Conservation (phyloP, 164 flowering plant genomes). For the Piper betle region DNA sequence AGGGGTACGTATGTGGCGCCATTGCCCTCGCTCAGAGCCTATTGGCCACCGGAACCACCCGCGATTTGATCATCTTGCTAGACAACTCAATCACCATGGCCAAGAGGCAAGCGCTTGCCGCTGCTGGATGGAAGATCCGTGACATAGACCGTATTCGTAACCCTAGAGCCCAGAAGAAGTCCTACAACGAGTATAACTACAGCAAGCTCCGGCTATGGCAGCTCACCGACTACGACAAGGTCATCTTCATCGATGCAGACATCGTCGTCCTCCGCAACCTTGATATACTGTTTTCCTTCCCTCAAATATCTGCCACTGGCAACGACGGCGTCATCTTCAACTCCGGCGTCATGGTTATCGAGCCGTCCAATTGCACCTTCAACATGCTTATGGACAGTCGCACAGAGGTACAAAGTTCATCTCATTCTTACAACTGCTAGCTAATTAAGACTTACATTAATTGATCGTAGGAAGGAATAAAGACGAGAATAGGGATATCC, state of each 20-base stretch:
- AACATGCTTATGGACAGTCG: slow-evolving; percentile 33
- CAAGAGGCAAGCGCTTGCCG: slow-evolving; percentile 41
- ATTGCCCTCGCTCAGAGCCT: slow-evolving; percentile 78
- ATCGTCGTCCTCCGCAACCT: slow-evolving; percentile 60
- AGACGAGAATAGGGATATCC: too few species aligned
- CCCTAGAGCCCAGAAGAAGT: slow-evolving; percentile 51
- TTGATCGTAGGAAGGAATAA: too few species aligned
- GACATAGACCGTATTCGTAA: slow-evolving; percentile 67
- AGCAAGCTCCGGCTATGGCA: slow-evolving; percentile 95
- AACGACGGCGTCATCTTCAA: slow-evolving; percentile 75
- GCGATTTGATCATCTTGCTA: slow-evolving; percentile 69
- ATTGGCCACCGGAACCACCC: slow-evolving; percentile 49
- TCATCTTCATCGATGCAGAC: slow-evolving; percentile 89
- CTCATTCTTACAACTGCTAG: too few species aligned
- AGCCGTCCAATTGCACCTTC: slow-evolving; percentile 90
- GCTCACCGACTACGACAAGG: slow-evolving; percentile 67
- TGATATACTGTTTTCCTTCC: slow-evolving; percentile 70
- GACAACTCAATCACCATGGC: slow-evolving; percentile 60
- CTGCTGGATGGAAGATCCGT: slow-evolving; percentile 78
- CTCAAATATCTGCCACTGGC: slow-evolving; percentile 78
- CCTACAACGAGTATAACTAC: slow-evolving; percentile 94
- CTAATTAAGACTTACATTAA: too few species aligned
- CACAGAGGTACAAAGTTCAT: slow-evolving; percentile 10
- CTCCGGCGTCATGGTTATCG: slow-evolving; percentile 87
- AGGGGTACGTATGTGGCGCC: slow-evolving; percentile 85